These are phyloP conservation scores for Melaleuca quinquenervia DNA, from an alignment of 345 rosid species.

Conservation along the genomic window DNA sequence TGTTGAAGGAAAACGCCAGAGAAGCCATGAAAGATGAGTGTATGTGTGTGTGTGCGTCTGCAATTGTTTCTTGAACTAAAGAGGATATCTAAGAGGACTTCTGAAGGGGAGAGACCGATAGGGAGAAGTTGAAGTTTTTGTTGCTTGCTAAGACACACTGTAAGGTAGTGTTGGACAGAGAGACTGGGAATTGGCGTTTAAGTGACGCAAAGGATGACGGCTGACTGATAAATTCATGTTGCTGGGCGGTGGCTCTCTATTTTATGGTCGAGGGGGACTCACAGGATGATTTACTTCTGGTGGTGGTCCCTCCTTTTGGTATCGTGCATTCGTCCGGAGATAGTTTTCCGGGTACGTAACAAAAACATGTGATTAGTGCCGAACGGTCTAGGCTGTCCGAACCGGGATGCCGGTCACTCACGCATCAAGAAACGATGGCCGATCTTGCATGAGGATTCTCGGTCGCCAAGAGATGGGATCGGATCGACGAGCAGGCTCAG, in stretches of 20 bases:
- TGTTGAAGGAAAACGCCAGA: background rate
- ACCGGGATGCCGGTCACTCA: background rate
- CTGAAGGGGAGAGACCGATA: background rate
- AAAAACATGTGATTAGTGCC: background rate
- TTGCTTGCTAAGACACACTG: background rate
- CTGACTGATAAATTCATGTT: background rate
- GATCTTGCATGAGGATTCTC: background rate
- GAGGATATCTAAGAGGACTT: background rate
- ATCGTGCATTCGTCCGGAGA: background rate
- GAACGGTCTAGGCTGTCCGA: background rate
- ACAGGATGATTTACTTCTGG: background rate
- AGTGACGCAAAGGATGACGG: background rate
- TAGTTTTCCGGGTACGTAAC: background rate
- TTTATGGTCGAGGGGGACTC: background rate
- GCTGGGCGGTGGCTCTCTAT: background rate
- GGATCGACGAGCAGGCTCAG: background rate
- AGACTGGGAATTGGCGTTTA: background rate
- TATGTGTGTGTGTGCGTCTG: background rate
- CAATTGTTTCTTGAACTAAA: background rate
- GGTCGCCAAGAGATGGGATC: background rate
- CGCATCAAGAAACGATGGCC: background rate
- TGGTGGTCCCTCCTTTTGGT: background rate
- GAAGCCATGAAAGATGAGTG: constrained; percentile 1
- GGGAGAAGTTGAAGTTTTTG: background rate
- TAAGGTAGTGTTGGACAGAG: background rate